These are phyloP conservation scores for Pseudocercospora macadamiae DNA, from an alignment of 2,329 filamentous ascomycete species.

Conservation along the genomic window DNA sequence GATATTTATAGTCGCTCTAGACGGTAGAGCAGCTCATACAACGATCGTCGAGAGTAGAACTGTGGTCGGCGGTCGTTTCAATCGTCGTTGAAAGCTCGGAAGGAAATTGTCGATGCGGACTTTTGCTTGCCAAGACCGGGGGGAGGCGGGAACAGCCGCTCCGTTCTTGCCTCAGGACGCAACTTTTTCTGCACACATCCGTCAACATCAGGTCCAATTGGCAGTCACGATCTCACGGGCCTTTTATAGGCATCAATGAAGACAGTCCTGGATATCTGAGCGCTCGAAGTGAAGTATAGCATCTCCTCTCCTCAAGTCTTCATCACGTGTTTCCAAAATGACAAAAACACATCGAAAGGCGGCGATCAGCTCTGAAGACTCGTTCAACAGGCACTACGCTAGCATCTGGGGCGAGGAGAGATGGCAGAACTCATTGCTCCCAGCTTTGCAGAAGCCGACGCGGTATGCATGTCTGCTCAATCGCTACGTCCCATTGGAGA, in stretches of 20 bases:
- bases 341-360: conserved; percentile 31
- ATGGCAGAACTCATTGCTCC: conserved; percentile 24
- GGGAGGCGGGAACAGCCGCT: background rate
- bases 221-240: too few relatives aligned
- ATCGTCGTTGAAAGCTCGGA: background rate
- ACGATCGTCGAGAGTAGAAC: background rate
- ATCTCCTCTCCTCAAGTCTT: background rate
- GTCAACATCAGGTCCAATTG: too few relatives aligned
- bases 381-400: conserved; percentile 37
- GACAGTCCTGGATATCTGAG: background rate
- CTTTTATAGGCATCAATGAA: too few relatives aligned
- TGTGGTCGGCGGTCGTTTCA: background rate
- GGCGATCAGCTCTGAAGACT: conserved; percentile 29
- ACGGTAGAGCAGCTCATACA: background rate
- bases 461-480: conserved; percentile 36
- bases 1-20: background rate
- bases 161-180: background rate
- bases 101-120: conserved; percentile 4
- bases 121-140: background rate
- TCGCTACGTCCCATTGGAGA: conserved; percentile 27
- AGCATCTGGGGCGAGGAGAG: conserved; percentile 33
- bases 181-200: background rate
- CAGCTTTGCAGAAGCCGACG: conserved; percentile 4
- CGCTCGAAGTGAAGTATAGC: conserved; percentile 9
- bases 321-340: conserved; percentile 21